These are phyloP conservation scores for Colletotrichum caudatum DNA, from an alignment of 2,329 filamentous ascomycete genomes.

Conservation along the genomic window DNA sequence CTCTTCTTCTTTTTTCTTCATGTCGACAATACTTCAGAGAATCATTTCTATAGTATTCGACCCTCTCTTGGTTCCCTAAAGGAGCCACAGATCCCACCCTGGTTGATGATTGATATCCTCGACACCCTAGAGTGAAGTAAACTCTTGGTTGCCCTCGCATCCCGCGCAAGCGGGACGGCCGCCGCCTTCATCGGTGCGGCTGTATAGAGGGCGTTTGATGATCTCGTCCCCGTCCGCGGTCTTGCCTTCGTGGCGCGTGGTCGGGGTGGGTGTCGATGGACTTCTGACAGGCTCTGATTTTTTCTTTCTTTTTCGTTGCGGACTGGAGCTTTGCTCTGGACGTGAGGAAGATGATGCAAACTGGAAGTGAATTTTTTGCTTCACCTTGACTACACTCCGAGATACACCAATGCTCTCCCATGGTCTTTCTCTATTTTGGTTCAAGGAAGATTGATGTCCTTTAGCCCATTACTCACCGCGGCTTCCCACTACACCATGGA, in stretches of 20 bases:
- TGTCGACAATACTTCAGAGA: constrained; percentile 62
- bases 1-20: constrained; percentile 35
- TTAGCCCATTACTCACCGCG: constrained; percentile 75
- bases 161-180: constrained; percentile 73
- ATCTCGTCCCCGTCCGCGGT: constrained; percentile 84
- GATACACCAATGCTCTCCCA: constrained; percentile 71
- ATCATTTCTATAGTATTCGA: constrained; percentile 99
- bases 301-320: constrained; percentile 67
- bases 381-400: constrained; percentile 85
- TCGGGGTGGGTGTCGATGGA: constrained; percentile 86
- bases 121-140: constrained; percentile 86
- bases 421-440: constrained; percentile 89
- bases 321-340: constrained; percentile 58
- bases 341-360: constrained; percentile 62
- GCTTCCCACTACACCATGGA: constrained; percentile 66
- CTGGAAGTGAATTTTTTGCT: background rate
- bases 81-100: constrained; percentile 95
- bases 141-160: constrained; percentile 69
- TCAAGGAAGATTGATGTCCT: constrained; percentile 75
- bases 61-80: constrained; percentile 91
- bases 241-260: constrained; percentile 80
- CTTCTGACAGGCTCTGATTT: constrained; percentile 81
- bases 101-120: constrained; percentile 95
- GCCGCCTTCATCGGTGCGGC: constrained; percentile 46
- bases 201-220: constrained; percentile 90